A percentile compares a stretch with the other conserved stretches of the same genome.
Evolutionary conservation across 371 early-diverging fungal genomes (phyloP).

Genomic region (Apophysomyces trapeziformis): DNA sequence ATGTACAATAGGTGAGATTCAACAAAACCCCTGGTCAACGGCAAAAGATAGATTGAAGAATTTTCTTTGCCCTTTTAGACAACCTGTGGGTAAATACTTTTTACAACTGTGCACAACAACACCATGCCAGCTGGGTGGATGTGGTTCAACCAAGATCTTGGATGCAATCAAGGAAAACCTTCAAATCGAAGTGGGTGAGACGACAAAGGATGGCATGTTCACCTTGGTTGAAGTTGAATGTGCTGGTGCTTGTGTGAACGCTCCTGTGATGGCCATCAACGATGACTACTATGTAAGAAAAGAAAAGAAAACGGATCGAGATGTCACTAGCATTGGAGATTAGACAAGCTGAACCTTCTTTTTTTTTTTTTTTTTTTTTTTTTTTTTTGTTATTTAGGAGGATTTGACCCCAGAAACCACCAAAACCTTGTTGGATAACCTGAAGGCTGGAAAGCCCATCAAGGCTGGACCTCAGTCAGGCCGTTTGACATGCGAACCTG

Average conservation of each 20-base stretch:
- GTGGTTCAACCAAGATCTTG: slow-evolving; percentile 90
- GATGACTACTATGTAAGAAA: slow-evolving; percentile 92
- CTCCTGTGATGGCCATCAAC: slow-evolving; percentile 96
- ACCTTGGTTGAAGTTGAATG: slow-evolving; percentile 99
- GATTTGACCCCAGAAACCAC: slow-evolving; percentile 95
- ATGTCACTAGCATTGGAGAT: background rate
- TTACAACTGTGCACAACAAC: slow-evolving; percentile 98
- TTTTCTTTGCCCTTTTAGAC: slow-evolving; percentile 41
- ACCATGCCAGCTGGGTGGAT: slow-evolving; percentile 90
- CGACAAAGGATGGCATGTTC: slow-evolving; percentile 92
- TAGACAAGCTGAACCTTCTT: background rate
- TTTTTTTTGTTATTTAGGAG: slow-evolving; percentile 63
- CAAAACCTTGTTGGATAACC: slow-evolving; percentile 82
- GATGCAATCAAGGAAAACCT: slow-evolving; percentile 86
- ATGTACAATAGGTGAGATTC: slow-evolving; percentile 91
- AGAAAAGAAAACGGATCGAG: background rate
- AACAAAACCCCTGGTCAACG: background rate
- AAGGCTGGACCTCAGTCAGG: slow-evolving; percentile 87
- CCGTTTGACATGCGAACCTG: slow-evolving; percentile 84
- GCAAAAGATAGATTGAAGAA: background rate
- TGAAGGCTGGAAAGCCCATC: slow-evolving; percentile 79
- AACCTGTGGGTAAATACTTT: slow-evolving; percentile 98
- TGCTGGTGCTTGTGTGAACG: slow-evolving; percentile 99
- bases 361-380: slow-evolving; percentile 8
- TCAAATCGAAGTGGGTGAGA: slow-evolving; percentile 92